A percentile compares a stretch with the other conserved stretches of the same genome.
These are phyloP conservation scores for Fagopyrum tataricum DNA, from an alignment of 148 eudicot species.

Conservation along the genomic window DNA sequence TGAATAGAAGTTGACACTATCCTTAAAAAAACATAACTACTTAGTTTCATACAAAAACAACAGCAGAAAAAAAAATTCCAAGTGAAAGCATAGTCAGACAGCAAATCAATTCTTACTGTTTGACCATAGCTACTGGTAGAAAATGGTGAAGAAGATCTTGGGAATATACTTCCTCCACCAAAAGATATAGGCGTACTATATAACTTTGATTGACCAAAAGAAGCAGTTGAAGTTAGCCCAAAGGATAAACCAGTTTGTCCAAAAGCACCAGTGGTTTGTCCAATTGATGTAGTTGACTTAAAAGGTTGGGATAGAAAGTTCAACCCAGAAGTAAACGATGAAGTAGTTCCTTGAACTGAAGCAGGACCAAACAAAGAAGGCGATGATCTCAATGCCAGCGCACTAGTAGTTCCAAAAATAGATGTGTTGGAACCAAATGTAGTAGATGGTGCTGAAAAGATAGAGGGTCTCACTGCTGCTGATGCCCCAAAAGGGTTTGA, in stretches of 20 bases:
- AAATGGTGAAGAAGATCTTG: constrained; percentile 48
- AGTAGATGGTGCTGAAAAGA: constrained; percentile 50
- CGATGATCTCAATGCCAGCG: constrained; percentile 19
- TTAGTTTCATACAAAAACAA: too few relatives aligned
- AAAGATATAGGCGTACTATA: constrained; percentile 1
- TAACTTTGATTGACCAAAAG: constrained; percentile 24
- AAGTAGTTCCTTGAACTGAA: constrained; percentile 42
- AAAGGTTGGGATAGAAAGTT: constrained; percentile 51
- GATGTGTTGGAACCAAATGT: constrained; percentile 57
- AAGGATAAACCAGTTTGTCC: constrained; percentile 58
- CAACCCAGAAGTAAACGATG: constrained; percentile 55
- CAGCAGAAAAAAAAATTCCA: too few relatives aligned
- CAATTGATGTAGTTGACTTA: constrained; percentile 65
- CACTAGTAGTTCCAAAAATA: constrained; percentile 40
- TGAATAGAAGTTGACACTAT: too few relatives aligned
- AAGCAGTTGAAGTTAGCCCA: constrained; percentile 37
- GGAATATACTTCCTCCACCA: constrained; percentile 37
- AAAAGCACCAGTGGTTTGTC: constrained; percentile 53
- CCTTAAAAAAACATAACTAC: too few relatives aligned
- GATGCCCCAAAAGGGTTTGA: constrained; percentile 61
- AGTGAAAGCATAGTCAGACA: neutral
- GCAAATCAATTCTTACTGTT: constrained; percentile 31
- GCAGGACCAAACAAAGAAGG: constrained; percentile 58
- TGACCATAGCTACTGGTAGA: constrained; percentile 60
- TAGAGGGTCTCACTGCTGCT: constrained; percentile 45